phyloP scores from a whole-genome alignment of 2,329 filamentous ascomycete genomes.

The Ascosphaera pollenicola region DNA sequence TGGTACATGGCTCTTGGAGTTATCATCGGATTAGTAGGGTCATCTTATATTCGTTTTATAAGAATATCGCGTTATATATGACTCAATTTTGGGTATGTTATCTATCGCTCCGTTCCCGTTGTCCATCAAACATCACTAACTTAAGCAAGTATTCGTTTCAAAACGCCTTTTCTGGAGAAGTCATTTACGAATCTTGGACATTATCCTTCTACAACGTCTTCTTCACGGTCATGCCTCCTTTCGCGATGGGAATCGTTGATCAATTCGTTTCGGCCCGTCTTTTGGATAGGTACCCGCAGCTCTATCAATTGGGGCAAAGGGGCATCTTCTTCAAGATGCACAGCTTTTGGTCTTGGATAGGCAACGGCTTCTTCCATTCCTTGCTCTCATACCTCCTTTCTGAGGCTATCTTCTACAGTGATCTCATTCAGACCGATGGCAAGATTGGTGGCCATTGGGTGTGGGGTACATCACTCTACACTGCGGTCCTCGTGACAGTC shows the following conservation, averaged over 20 bases:
- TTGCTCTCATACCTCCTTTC: constrained; percentile 75
- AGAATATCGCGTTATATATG: constrained; percentile 97
- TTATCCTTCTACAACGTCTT: constrained; percentile 99
- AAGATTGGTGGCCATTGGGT: constrained; percentile 85
- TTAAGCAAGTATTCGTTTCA: constrained; percentile 65
- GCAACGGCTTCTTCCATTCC: constrained; percentile 89
- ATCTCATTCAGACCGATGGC: constrained; percentile 59
- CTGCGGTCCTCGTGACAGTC: constrained; percentile 76
- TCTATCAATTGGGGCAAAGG: constrained; percentile 82
- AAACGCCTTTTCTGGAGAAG: constrained; percentile 91
- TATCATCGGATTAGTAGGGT: constrained; percentile 95
- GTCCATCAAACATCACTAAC: constrained; percentile 7
- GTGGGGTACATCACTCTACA: constrained; percentile 91
- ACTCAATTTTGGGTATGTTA: constrained; percentile 87
- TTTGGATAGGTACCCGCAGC: constrained; percentile 83
- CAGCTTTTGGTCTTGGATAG: constrained; percentile 82
- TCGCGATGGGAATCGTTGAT: constrained; percentile 89
- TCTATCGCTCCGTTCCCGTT: not conserved
- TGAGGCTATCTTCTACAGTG: constrained; percentile 59
- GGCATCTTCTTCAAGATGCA: constrained; percentile 86
- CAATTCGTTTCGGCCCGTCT: constrained; percentile 91
- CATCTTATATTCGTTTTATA: constrained; percentile 97
- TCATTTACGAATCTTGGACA: constrained; percentile 99
- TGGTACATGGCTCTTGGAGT: constrained; percentile 93
- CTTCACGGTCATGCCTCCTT: constrained; percentile 81